These are phyloP conservation scores for Tetraselmis striata DNA, from an alignment of 139 green algal species.

Conservation along the genomic window DNA sequence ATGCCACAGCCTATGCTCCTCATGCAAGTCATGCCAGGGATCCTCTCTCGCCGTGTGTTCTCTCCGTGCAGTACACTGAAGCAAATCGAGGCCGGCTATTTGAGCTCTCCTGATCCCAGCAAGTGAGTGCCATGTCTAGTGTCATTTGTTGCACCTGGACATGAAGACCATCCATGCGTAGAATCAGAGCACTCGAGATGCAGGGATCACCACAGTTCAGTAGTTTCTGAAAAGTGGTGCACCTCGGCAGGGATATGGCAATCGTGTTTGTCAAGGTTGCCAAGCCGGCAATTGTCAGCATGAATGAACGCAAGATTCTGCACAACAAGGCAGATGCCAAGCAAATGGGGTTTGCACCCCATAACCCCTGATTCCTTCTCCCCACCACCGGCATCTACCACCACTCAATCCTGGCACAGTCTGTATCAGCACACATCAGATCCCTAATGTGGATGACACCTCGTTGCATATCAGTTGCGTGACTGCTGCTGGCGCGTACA, in stretches of 20 bases:
- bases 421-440: no score
- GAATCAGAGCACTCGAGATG: no score
- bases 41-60: conserved; percentile 59
- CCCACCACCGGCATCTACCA: no score
- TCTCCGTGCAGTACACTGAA: neutral
- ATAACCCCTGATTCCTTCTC: no score
- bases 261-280: conserved; percentile 70
- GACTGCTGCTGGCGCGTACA: no score
- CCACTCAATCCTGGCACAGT: no score
- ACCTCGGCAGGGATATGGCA: conserved; percentile 47
- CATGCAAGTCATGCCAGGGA: conserved; percentile 60
- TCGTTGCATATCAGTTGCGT: no score
- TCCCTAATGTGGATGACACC: no score
- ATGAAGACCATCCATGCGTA: no score
- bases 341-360: neutral
- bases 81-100: conserved; percentile 66
- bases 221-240: no score
- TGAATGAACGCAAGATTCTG: neutral
- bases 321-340: conserved; percentile 21
- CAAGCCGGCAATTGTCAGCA: neutral
- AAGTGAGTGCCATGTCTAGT: conserved; percentile 7
- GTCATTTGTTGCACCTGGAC: neutral
- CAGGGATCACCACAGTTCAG: no score
- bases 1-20: conserved; percentile 47
- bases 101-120: conserved; percentile 48